Base-by-base conservation (phyloP, 2,329 filamentous ascomycete species). In the Ophiostoma angusticollis region DNA sequence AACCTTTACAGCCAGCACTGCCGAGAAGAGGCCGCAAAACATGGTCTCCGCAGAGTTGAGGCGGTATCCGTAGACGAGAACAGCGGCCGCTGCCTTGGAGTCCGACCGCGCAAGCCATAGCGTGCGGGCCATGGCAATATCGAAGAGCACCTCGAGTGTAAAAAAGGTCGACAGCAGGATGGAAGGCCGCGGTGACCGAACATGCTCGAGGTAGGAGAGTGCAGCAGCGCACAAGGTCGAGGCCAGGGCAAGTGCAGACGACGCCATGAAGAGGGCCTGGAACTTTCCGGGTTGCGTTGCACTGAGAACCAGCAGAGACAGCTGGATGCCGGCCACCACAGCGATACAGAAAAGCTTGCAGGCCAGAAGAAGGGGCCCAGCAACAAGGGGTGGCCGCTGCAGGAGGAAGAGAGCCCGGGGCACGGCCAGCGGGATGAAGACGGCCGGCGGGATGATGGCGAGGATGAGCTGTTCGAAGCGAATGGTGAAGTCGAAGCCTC, bases 401-500 rank as follows among this genome's bases (percentile, higher is more conserved):
- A 44, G 40, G 7, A 67, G 45, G 2, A 56, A 47, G 1, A 54
- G 37, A 1, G 59, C 44, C 0, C 64, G 53, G 12, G 55, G 49
- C 32, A 59, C 23, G 0, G 59, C 56, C 2, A 58, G 37, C 0
- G 56, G 44, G 11, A 64, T 45, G 29, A 68, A 65, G 0, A 65
- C 37, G 1, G 56, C 47, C 0, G 59, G 50, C 0, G 67, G 67
- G 3, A 64, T 49, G 8, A 68, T 54, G 1, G 58, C 57, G n/a
- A 70, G 55, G 35, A 69, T 57, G 4, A 67, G 53, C 16, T 61
- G 55, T 48, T 70, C 66, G 39, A 72, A 70, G 21, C 56, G 58
- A 35, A 69, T 51, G 1, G 67, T 70, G 41, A 70, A 68, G 47
- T 70, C 67, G 39, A 70, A 70, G 41, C 65, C 59, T 36, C 53